Evolutionary conservation across 805 yeast species (phyloP).

Genomic region (Debaryomyces maramus): DNA sequence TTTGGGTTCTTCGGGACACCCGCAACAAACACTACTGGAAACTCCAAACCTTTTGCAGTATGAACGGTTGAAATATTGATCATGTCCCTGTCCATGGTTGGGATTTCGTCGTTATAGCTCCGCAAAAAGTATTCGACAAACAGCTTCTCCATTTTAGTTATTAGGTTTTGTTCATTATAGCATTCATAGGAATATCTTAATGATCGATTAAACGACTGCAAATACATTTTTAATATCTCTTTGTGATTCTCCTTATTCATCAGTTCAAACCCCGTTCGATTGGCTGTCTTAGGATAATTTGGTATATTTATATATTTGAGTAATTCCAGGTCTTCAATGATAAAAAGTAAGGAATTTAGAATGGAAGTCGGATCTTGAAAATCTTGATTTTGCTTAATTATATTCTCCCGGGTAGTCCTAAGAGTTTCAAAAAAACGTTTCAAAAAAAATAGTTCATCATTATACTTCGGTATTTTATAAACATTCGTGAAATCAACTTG

Average conservation of each 20-base stretch:
- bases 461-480: conserved; percentile 11
- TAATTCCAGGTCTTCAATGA: conserved; percentile 36
- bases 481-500: conserved; percentile 2
- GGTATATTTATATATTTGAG: conserved; percentile 22
- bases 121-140: conserved; percentile 42
- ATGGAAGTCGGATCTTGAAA: conserved; percentile 34
- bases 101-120: conserved; percentile 40
- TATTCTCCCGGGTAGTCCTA: conserved; percentile 15
- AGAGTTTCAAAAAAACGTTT: conserved; percentile 8
- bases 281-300: conserved; percentile 2
- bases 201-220: conserved; percentile 22
- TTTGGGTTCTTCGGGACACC: conserved; percentile 10
- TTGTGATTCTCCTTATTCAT: conserved; percentile 7
- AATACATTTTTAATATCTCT: conserved; percentile 10
- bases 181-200: conserved; percentile 15
- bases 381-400: conserved; percentile 4
- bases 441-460: not conserved
- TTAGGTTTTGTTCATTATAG: conserved; percentile 8
- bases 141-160: conserved; percentile 10
- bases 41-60: conserved; percentile 73
- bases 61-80: conserved; percentile 69
- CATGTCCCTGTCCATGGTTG: conserved; percentile 21
- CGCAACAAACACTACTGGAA: conserved; percentile 61
- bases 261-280: not conserved
- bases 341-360: conserved; percentile 28